A percentile compares a stretch with the other conserved stretches of the same genome.
Evolutionary conservation across 768 basidiomycete genomes (phyloP).

Genomic region (Mycena polygramma): DNA sequence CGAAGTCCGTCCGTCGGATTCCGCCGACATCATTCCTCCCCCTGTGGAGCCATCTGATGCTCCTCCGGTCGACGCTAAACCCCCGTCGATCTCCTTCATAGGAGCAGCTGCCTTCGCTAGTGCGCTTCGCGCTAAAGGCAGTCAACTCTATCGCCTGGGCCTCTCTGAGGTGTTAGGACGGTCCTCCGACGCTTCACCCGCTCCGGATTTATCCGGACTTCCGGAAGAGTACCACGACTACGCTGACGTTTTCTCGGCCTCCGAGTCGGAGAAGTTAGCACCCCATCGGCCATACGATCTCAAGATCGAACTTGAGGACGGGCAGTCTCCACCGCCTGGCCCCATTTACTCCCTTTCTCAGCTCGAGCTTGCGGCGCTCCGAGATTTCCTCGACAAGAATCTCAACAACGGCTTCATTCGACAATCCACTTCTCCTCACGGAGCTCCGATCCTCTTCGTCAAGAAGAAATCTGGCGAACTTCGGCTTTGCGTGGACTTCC

Average conservation of each 20-base stretch:
- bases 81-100: slow-evolving; percentile 1
- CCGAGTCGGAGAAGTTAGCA: background rate
- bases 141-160: slow-evolving; percentile 1
- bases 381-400: slow-evolving; percentile 9
- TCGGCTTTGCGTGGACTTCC: background rate
- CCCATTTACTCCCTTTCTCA: slow-evolving; percentile 6
- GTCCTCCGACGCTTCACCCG: background rate
- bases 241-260: slow-evolving; percentile 2
- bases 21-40: background rate
- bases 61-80: background rate
- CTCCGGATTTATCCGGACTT: background rate
- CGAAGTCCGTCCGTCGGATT: background rate
- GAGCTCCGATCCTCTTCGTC: background rate
- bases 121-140: background rate
- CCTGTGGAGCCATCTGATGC: background rate
- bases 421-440: slow-evolving; percentile 1
- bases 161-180: slow-evolving; percentile 3
- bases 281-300: slow-evolving; percentile 13
- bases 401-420: slow-evolving; percentile 2
- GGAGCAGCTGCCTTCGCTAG: slow-evolving; percentile 1
- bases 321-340: background rate
- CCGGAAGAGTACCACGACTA: background rate
- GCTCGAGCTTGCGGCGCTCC: background rate
- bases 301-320: slow-evolving; percentile 4
- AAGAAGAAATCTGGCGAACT: background rate